phyloP scores from a whole-genome alignment of 441 rosid species.

The Gossypium armourianum region DNA sequence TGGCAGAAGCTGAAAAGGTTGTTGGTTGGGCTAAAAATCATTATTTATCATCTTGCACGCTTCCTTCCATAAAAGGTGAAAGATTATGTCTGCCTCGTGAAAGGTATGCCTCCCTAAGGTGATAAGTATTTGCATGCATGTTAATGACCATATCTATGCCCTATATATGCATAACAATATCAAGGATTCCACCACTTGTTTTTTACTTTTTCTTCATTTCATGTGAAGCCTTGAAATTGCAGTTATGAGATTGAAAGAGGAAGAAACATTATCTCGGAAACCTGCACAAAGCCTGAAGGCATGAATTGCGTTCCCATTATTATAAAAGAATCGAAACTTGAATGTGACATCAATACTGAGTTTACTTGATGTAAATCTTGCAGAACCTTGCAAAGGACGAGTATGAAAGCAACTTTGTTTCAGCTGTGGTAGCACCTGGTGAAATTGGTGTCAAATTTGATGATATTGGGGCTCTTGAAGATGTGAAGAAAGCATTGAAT shows the following conservation, averaged over 20 bases:
- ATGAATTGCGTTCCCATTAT: slow-evolving; percentile 16
- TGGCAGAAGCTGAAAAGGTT: slow-evolving; percentile 79
- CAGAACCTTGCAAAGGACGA: slow-evolving; percentile 81
- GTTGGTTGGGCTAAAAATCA: slow-evolving; percentile 95
- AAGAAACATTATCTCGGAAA: slow-evolving; percentile 47
- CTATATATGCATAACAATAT: slow-evolving; percentile 8
- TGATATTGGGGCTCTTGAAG: slow-evolving; percentile 90
- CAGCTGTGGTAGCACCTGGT: slow-evolving; percentile 82
- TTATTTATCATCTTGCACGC: slow-evolving; percentile 48
- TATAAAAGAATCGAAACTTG: background rate
- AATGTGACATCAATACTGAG: slow-evolving; percentile 15
- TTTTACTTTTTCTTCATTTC: slow-evolving; percentile 25
- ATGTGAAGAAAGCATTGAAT: slow-evolving; percentile 75
- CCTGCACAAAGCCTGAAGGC: slow-evolving; percentile 76
- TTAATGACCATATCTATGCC: background rate
- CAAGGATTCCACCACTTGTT: slow-evolving; percentile 8
- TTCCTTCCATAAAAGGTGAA: slow-evolving; percentile 60
- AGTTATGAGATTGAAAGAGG: slow-evolving; percentile 58
- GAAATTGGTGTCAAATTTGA: slow-evolving; percentile 87
- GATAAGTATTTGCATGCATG: background rate
- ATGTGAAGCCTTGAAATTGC: slow-evolving; percentile 69
- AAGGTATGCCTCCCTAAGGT: slow-evolving; percentile 34
- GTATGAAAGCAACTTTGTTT: slow-evolving; percentile 71
- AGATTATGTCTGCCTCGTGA: slow-evolving; percentile 62
- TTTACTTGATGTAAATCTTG: slow-evolving; percentile 17